These are phyloP conservation scores for Dendrobium chrysotoxum DNA, from an alignment of 106 monocot species.

Conservation along the genomic window DNA sequence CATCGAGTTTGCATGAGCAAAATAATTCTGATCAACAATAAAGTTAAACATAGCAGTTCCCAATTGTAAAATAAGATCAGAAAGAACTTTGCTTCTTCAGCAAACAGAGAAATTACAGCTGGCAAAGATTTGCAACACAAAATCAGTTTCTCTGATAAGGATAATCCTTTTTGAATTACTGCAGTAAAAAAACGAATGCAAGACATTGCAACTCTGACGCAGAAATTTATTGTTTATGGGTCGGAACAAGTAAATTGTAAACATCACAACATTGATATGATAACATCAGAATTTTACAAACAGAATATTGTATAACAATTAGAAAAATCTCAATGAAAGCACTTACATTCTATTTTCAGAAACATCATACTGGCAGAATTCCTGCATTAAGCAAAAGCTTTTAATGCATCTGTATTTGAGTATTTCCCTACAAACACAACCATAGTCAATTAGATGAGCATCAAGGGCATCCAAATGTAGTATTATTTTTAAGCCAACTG, in stretches of 20 bases:
- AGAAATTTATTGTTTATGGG: background rate
- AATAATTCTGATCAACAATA: background rate
- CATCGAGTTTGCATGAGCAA: background rate
- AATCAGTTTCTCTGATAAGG: background rate
- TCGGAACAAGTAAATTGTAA: background rate
- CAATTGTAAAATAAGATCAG: background rate
- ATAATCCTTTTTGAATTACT: background rate
- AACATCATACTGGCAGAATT: conserved; percentile 4
- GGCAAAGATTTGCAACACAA: background rate
- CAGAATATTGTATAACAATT: background rate
- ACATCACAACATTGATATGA: background rate
- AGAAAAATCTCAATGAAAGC: background rate
- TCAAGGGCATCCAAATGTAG: conserved; percentile 1
- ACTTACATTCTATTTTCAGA: conserved; percentile 3
- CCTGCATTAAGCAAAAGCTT: conserved; percentile 6
- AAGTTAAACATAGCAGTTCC: background rate
- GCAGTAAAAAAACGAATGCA: background rate
- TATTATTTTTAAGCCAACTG: conserved; percentile 7
- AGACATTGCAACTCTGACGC: background rate
- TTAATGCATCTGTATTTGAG: conserved; percentile 2
- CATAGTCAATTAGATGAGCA: conserved; percentile 6
- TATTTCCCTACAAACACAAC: conserved; percentile 5
- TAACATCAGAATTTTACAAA: background rate
- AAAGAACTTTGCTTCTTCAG: background rate
- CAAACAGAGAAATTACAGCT: background rate